Conservation (phyloP, 495 filamentous ascomycete genomes). For the Aspergillus panamensis region DNA sequence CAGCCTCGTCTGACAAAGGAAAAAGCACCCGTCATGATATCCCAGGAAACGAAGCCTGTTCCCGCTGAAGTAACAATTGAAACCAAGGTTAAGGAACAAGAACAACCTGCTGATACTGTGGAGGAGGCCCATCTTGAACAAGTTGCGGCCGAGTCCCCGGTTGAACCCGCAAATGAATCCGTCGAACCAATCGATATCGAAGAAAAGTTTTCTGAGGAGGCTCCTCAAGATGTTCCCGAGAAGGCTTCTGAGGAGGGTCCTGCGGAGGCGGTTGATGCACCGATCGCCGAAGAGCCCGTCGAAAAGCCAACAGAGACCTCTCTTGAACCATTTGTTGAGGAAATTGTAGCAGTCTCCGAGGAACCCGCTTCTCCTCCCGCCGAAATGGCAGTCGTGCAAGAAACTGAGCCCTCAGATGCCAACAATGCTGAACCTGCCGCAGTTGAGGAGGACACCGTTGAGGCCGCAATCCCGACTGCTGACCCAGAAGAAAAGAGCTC, state of each 20-base stretch:
- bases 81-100: background rate
- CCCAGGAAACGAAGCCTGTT: slow-evolving; percentile 21
- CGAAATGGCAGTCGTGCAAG: background rate
- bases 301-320: slow-evolving; percentile 7
- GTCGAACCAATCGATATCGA: background rate
- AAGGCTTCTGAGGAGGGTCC: background rate
- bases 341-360: background rate
- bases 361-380: slow-evolving; percentile 2
- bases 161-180: slow-evolving; percentile 1
- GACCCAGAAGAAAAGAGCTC: background rate
- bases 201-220: slow-evolving; percentile 8
- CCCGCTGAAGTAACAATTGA: slow-evolving; percentile 9
- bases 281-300: background rate
- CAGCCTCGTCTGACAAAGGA: slow-evolving; percentile 22
- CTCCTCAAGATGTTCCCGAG: background rate
- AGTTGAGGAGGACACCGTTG: background rate
- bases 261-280: background rate
- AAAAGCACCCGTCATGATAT: slow-evolving; percentile 21
- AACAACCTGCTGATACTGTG: slow-evolving; percentile 9
- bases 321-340: slow-evolving; percentile 7
- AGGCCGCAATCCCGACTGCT: background rate
- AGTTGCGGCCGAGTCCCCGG: background rate
- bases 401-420: background rate
- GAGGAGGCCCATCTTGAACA: slow-evolving; percentile 3
- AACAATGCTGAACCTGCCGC: background rate